Conservation (phyloP, 352 stramenopile species). For the Pythium rishiriense region DNA sequence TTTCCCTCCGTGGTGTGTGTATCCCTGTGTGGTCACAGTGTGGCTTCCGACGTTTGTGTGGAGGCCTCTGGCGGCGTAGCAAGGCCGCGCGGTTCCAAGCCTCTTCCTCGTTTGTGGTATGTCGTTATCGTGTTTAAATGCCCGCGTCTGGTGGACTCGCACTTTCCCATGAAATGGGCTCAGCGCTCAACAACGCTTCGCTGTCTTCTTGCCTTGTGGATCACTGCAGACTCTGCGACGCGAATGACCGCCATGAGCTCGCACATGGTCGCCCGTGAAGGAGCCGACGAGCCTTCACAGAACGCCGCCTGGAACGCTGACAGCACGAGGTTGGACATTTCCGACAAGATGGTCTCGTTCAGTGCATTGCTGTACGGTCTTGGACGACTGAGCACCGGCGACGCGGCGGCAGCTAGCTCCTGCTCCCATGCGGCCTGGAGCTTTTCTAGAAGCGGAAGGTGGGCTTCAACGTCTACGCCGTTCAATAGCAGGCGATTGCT, state of each 20-base stretch:
- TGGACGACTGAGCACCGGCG: neutral
- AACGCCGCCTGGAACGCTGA: constrained; percentile 55
- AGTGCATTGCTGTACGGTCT: constrained; percentile 34
- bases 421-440: constrained; percentile 11
- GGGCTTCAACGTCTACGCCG: neutral
- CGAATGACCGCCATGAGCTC: constrained; percentile 26
- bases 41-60: too few relatives aligned
- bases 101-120: too few relatives aligned
- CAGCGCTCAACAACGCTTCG: constrained; percentile 24
- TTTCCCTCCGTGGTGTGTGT: neutral
- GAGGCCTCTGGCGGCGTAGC: too few relatives aligned
- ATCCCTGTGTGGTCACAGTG: constrained; percentile 1
- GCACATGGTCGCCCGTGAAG: neutral
- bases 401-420: neutral
- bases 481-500: constrained; percentile 16
- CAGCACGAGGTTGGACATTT: constrained; percentile 57
- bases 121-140: neutral
- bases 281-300: constrained; percentile 30
- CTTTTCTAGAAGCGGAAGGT: constrained; percentile 6
- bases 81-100: too few relatives aligned
- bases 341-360: constrained; percentile 45
- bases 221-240: constrained; percentile 22
- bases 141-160: too few relatives aligned
- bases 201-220: constrained; percentile 18
- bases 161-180: too few relatives aligned